Conservation (phyloP, 345 rosid species). For the Eucalyptus marginata region DNA sequence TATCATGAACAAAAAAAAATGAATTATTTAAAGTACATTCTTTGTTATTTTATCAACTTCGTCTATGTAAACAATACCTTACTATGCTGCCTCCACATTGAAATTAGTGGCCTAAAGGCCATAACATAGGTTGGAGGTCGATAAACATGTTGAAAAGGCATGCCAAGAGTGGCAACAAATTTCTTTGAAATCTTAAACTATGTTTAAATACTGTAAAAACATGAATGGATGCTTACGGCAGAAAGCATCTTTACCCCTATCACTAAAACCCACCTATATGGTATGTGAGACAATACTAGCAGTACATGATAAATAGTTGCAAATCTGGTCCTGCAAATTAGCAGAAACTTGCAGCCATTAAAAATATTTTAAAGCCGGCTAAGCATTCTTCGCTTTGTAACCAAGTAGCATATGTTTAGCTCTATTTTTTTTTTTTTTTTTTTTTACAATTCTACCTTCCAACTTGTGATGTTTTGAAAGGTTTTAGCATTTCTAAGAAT, state of each 20-base stretch:
- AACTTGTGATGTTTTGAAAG: neutral
- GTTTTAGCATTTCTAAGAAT: neutral
- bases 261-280: neutral
- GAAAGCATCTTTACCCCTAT: neutral
- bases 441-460: neutral
- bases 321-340: neutral
- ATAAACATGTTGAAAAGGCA: neutral
- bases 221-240: neutral
- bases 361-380: neutral
- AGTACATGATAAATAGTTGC: neutral
- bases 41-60: slow-evolving; percentile 97
- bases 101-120: slow-evolving; percentile 63
- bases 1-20: neutral
- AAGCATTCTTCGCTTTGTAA: neutral
- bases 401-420: neutral
- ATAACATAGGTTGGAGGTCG: neutral
- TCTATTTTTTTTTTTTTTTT: neutral
- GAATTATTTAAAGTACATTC: slow-evolving; percentile 28
- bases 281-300: neutral
- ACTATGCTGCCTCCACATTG: slow-evolving; percentile 83
- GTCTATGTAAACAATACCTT: slow-evolving; percentile 88
- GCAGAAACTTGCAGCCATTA: neutral
- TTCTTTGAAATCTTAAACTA: neutral
- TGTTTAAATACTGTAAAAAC: neutral
- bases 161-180: neutral